phyloP scores from a whole-genome alignment of 129 eudicot genomes.

The Calendula officinalis region DNA sequence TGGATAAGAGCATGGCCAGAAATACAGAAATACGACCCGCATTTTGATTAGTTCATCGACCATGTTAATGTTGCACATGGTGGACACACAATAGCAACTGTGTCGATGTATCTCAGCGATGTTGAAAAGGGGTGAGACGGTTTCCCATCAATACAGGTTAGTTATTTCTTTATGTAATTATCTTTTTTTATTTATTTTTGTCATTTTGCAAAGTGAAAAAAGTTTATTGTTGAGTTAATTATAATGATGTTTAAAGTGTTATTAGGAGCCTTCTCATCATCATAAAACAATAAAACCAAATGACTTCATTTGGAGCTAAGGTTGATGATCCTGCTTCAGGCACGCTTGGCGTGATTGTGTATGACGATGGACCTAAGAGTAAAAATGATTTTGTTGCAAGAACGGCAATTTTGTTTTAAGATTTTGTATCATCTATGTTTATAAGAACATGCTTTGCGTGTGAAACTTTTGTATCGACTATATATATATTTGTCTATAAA shows the following conservation, averaged over 20 bases:
- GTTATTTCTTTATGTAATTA: no score
- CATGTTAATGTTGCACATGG: constrained; percentile 87
- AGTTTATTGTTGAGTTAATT: background rate
- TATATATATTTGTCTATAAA: no score
- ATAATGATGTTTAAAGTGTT: constrained; percentile 6
- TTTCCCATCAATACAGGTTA: constrained; percentile 91
- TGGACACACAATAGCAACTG: constrained; percentile 92
- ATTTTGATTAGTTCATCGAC: constrained; percentile 80
- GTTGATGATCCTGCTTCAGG: no score
- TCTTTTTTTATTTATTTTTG: background rate
- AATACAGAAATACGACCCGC: constrained; percentile 94
- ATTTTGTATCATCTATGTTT: no score
- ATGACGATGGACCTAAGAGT: no score
- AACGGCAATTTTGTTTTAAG: no score
- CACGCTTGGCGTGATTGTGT: no score
- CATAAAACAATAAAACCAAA: constrained; percentile 48
- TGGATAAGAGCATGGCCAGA: constrained; percentile 87
- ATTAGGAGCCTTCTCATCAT: constrained; percentile 59
- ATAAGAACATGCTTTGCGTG: no score
- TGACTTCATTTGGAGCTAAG: no score
- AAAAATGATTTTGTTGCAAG: no score
- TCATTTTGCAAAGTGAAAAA: background rate
- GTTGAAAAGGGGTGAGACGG: constrained; percentile 97
- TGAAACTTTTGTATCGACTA: no score
- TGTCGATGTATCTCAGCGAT: constrained; percentile 85